phyloP scores from a whole-genome alignment of 306 rosid species.

The Acmispon strigosus region DNA sequence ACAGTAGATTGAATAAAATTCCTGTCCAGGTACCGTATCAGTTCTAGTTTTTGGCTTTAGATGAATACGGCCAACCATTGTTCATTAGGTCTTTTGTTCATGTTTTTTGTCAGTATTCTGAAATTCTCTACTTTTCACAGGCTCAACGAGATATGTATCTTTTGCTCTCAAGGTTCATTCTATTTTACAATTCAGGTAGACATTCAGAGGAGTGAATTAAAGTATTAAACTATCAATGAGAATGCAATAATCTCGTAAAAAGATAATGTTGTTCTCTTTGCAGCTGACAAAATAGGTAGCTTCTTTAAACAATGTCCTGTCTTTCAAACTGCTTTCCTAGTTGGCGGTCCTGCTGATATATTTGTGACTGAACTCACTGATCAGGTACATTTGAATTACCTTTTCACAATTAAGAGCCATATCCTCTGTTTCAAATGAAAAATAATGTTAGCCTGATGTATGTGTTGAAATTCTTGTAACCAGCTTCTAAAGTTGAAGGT shows the following conservation, averaged over 20 bases:
- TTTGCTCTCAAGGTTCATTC: conserved; percentile 81
- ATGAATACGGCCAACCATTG: background rate
- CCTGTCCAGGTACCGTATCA: conserved; percentile 35
- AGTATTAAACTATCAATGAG: conserved; percentile 9
- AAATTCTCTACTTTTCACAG: conserved; percentile 38
- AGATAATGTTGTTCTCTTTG: conserved; percentile 14
- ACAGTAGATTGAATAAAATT: conserved; percentile 53
- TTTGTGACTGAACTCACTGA: conserved; percentile 90
- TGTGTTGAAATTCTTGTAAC: conserved; percentile 7
- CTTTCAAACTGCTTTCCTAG: conserved; percentile 73
- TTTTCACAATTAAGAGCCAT: background rate
- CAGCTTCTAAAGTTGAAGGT: conserved; percentile 96
- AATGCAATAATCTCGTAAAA: conserved; percentile 19
- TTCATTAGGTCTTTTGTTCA: background rate
- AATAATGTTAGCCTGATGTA: background rate
- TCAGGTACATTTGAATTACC: conserved; percentile 46
- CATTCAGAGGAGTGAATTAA: conserved; percentile 15
- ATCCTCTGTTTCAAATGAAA: background rate
- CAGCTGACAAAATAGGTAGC: conserved; percentile 70
- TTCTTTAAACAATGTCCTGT: conserved; percentile 75
- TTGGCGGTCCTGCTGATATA: conserved; percentile 83
- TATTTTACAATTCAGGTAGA: conserved; percentile 83
- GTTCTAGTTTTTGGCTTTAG: conserved; percentile 5
- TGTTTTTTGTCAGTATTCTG: conserved; percentile 9
- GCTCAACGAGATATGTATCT: conserved; percentile 91